phyloP scores from a whole-genome alignment of 768 basidiomycete genomes.

The Psilocybe subaeruginosa region DNA sequence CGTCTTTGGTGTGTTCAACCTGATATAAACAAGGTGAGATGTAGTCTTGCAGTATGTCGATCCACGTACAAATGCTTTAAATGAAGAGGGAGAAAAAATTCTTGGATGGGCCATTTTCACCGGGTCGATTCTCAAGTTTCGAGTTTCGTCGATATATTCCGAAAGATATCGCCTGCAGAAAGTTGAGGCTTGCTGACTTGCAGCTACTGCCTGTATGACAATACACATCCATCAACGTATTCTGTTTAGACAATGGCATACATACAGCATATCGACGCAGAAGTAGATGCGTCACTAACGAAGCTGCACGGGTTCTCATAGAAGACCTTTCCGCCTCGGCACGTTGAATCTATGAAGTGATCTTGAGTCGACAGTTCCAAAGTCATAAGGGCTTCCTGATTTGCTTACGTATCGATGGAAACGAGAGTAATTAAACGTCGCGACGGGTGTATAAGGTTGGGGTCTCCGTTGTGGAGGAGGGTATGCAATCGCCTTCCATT shows the following conservation, averaged over 20 bases:
- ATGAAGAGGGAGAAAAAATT: not conserved
- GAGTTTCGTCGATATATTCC: not conserved
- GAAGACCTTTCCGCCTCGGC: not conserved
- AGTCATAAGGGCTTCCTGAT: not conserved
- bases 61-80: not conserved
- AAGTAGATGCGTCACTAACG: constrained; percentile 34
- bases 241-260: not conserved
- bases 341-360: not conserved
- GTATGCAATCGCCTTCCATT: constrained; percentile 13
- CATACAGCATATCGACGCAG: constrained; percentile 43
- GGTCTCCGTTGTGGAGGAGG: not conserved
- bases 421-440: not conserved
- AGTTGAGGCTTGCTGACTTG: constrained; percentile 14
- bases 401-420: not conserved
- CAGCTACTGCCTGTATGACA: constrained; percentile 39
- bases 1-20: not conserved
- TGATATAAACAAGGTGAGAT: not conserved
- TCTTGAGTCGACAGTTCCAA: not conserved
- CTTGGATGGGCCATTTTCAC: not conserved
- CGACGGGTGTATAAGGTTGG: not conserved
- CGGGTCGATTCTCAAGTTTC: not conserved
- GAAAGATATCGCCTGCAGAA: not conserved
- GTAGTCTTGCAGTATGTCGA: not conserved
- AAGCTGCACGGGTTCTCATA: not conserved
- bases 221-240: constrained; percentile 9